phyloP scores from a whole-genome alignment of 371 early-diverging fungal genomes.

The Funneliformis caledonium region DNA sequence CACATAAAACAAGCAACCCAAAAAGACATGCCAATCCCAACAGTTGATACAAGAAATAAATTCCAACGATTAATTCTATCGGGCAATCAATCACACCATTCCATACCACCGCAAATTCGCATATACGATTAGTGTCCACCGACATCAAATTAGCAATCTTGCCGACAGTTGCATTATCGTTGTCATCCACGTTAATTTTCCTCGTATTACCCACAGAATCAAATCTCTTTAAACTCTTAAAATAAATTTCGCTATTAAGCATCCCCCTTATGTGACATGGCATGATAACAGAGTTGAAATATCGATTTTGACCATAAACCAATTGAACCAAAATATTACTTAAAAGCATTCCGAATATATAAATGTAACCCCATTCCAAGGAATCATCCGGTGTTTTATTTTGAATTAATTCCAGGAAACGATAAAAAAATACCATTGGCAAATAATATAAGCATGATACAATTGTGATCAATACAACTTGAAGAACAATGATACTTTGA shows the following conservation, averaged over 20 bases:
- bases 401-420: conserved; percentile 7
- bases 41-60: conserved; percentile 55
- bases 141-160: conserved; percentile 84
- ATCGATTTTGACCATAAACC: conserved; percentile 14
- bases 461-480: not conserved
- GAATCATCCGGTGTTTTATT: not conserved
- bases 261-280: not conserved
- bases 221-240: conserved; percentile 26
- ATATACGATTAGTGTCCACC: conserved; percentile 68
- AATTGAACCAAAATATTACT: conserved; percentile 6
- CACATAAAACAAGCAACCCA: conserved; percentile 53
- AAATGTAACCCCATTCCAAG: not conserved
- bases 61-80: conserved; percentile 54
- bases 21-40: conserved; percentile 58
- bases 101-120: conserved; percentile 49
- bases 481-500: not conserved
- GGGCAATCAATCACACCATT: conserved; percentile 56
- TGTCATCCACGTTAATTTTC: not conserved
- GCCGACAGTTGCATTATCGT: conserved; percentile 48
- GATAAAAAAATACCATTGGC: conserved; percentile 53
- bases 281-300: not conserved
- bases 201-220: conserved; percentile 10
- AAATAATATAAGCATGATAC: not conserved
- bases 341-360: conserved; percentile 22
- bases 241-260: conserved; percentile 30